A percentile compares a stretch with the other conserved stretches of the same genome.
Evolutionary conservation across 257 asterid species (phyloP).

Genomic region (Ajuga chamaepitys): DNA sequence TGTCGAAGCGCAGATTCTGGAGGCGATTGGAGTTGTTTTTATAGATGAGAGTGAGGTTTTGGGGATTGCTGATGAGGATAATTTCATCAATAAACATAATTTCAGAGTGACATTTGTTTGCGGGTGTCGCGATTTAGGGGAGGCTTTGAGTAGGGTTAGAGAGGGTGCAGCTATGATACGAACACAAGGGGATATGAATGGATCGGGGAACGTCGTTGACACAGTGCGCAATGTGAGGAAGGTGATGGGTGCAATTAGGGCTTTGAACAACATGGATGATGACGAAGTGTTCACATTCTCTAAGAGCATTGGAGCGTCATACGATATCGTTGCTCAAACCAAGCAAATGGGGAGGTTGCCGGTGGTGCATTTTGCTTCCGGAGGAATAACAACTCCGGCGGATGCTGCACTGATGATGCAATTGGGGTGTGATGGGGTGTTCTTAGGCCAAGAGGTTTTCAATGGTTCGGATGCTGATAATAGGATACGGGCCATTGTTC

Average conservation of each 20-base stretch:
- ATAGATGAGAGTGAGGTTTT: slow-evolving; percentile 67
- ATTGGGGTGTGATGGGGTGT: slow-evolving; percentile 79
- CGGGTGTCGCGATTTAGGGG: slow-evolving; percentile 83
- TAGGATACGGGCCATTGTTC: slow-evolving; percentile 61
- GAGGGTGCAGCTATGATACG: slow-evolving; percentile 86
- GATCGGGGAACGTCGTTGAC: slow-evolving; percentile 42
- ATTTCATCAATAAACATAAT: slow-evolving; percentile 75
- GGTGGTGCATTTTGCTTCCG: slow-evolving; percentile 83
- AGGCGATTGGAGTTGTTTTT: slow-evolving; percentile 68
- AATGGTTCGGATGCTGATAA: slow-evolving; percentile 48
- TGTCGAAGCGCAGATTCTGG: slow-evolving; percentile 83
- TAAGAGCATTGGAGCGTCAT: slow-evolving; percentile 57
- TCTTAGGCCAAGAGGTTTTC: slow-evolving; percentile 52
- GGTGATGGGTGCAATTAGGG: slow-evolving; percentile 64
- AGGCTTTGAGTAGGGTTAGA: slow-evolving; percentile 65
- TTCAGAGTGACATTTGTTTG: slow-evolving; percentile 57
- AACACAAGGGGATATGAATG: slow-evolving; percentile 57
- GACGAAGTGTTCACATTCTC: slow-evolving; percentile 78
- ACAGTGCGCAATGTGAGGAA: slow-evolving; percentile 66
- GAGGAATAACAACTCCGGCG: slow-evolving; percentile 79
- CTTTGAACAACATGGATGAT: slow-evolving; percentile 72
- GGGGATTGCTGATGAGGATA: slow-evolving; percentile 58
- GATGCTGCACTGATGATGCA: slow-evolving; percentile 94
- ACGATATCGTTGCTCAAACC: slow-evolving; percentile 70
- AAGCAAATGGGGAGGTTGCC: slow-evolving; percentile 90